Percentiles rank a stretch among this genome's conserved stretches.
phyloP scores from a whole-genome alignment of 148 eudicot species.

The Chenopodium formosanum region DNA sequence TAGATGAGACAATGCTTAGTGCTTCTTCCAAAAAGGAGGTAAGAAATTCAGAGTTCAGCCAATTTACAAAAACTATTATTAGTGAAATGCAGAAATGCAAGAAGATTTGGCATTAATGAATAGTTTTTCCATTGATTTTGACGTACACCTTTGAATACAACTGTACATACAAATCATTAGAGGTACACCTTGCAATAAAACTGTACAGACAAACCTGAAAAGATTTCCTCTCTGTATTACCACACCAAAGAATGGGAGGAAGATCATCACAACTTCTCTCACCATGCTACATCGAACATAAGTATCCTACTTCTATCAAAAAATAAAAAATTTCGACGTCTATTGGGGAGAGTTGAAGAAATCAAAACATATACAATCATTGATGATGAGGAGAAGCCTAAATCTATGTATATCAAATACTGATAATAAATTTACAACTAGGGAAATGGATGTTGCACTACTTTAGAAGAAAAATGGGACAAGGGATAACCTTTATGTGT shows the following conservation, averaged over 20 bases:
- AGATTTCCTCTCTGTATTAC: background rate
- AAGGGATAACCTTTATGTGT: background rate
- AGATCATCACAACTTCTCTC: conserved; percentile 1
- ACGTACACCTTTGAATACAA: background rate
- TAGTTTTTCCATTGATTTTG: background rate
- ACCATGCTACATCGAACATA: background rate
- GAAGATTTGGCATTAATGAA: background rate
- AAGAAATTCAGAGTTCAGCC: background rate
- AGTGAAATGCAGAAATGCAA: background rate
- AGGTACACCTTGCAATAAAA: background rate
- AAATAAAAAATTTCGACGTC: background rate
- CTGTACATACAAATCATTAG: background rate
- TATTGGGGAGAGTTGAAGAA: background rate
- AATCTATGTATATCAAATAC: conserved; percentile 2
- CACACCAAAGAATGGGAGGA: background rate
- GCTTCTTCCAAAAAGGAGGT: background rate
- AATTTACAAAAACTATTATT: background rate
- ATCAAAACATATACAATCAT: background rate
- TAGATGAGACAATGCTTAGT: too few species aligned
- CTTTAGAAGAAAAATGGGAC: background rate
- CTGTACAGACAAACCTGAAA: background rate
- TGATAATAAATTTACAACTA: conserved; percentile 22
- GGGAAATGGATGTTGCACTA: conserved; percentile 27
- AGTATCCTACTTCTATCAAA: background rate
- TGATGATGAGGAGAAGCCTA: background rate